These are phyloP conservation scores for Komagataella kurtzmanii DNA, from an alignment of 805 yeast species.

Conservation along the genomic window DNA sequence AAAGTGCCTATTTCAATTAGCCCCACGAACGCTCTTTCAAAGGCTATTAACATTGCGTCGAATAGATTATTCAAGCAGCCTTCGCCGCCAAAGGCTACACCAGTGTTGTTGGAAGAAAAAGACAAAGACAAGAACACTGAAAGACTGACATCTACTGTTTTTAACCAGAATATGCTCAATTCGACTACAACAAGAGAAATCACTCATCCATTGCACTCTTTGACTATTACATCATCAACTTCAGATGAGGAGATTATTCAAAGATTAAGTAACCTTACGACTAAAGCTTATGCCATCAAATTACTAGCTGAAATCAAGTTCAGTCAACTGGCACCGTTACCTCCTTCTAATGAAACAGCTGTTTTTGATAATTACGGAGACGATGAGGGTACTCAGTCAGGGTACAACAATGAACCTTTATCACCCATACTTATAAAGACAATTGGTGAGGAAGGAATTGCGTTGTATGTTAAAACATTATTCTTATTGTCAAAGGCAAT, in stretches of 20 bases:
- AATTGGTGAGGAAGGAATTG: conserved; percentile 77
- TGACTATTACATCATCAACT: conserved; percentile 16
- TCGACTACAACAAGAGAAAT: not conserved
- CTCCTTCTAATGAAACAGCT: conserved; percentile 28
- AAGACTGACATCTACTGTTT: not conserved
- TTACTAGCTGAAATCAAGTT: conserved; percentile 87
- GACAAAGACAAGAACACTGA: not conserved
- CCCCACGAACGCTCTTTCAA: conserved; percentile 81
- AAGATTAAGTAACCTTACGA: conserved; percentile 61
- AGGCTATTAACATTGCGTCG: conserved; percentile 75
- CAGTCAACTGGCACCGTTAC: conserved; percentile 68
- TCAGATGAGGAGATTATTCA: conserved; percentile 23
- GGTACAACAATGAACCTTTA: conserved; percentile 25
- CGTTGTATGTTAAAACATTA: conserved; percentile 71
- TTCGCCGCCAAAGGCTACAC: not conserved
- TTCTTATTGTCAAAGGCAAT: conserved; percentile 77
- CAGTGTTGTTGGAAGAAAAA: not conserved
- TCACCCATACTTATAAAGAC: conserved; percentile 44
- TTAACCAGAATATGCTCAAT: not conserved
- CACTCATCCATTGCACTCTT: not conserved
- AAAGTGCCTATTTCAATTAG: conserved; percentile 56
- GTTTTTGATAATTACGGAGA: conserved; percentile 5
- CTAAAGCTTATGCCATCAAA: conserved; percentile 82
- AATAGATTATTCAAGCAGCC: conserved; percentile 65
- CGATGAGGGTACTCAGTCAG: conserved; percentile 13